phyloP scores from a whole-genome alignment of 768 basidiomycete species.

The Boletus reticuloceps region DNA sequence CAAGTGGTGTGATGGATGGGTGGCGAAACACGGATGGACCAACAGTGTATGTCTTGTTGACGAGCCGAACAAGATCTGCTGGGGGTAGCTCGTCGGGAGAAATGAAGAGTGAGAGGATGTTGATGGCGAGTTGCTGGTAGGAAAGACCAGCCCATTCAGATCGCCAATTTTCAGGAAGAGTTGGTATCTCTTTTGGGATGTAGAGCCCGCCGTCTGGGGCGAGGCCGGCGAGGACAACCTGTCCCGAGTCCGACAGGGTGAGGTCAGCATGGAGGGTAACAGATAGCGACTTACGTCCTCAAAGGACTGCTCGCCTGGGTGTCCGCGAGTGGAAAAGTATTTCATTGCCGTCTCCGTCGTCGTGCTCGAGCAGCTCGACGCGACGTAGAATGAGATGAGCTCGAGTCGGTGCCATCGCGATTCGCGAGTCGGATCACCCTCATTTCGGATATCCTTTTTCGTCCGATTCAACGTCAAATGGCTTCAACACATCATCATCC shows the following conservation, averaged over 20 bases:
- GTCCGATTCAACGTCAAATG: no score
- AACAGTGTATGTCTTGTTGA: conserved; percentile 68
- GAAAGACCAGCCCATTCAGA: conserved; percentile 69
- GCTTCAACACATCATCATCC: no score
- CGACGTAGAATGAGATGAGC: no score
- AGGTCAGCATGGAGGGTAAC: conserved; percentile 5
- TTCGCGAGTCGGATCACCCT: no score
- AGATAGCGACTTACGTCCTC: conserved; percentile 83
- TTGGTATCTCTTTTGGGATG: conserved; percentile 84
- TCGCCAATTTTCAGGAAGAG: conserved; percentile 80
- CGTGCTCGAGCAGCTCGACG: neutral
- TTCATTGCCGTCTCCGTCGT: conserved; percentile 50
- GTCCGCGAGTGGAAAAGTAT: conserved; percentile 94
- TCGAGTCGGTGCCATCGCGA: no score
- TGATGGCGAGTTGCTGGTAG: conserved; percentile 83
- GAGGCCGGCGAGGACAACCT: conserved; percentile 95
- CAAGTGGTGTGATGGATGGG: conserved; percentile 76
- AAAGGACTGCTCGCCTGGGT: conserved; percentile 69
- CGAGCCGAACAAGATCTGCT: conserved; percentile 67
- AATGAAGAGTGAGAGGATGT: conserved; percentile 87
- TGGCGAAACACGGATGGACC: conserved; percentile 67
- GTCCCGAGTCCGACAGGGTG: neutral
- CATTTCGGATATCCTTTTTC: no score
- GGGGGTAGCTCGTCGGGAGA: conserved; percentile 74
- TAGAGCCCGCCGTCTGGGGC: conserved; percentile 96